Evolutionary conservation across 148 eudicot genomes (phyloP).

Genomic region (Agrostemma githago): DNA sequence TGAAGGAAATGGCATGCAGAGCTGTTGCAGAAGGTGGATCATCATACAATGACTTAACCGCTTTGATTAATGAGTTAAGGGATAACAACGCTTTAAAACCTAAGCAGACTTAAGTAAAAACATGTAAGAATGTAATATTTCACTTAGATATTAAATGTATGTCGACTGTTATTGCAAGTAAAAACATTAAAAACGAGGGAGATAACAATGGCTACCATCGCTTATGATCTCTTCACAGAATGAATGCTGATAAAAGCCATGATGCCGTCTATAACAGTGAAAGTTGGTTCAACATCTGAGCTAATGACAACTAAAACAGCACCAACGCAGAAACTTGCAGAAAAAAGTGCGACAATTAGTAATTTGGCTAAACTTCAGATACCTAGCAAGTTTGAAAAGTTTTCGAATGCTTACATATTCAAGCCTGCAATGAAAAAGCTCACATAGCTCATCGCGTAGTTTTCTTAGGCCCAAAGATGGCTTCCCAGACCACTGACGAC

Average conservation of each 20-base stretch:
- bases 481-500: conserved; percentile 74
- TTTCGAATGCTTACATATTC: conserved; percentile 21
- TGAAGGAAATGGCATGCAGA: conserved; percentile 32
- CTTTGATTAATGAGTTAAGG: conserved; percentile 8
- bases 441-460: conserved; percentile 25
- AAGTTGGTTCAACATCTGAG: not conserved
- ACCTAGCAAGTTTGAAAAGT: conserved; percentile 3
- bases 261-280: not conserved
- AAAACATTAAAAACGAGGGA: not conserved
- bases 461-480: conserved; percentile 61
- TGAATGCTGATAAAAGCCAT: not conserved
- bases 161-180: not conserved
- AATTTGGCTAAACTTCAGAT: not conserved
- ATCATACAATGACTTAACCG: conserved; percentile 3
- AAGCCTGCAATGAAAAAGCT: conserved; percentile 8
- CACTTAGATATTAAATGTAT: not conserved
- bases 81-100: not conserved
- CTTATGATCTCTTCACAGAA: not conserved
- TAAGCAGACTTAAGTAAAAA: not conserved
- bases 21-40: conserved; percentile 27
- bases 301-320: not conserved
- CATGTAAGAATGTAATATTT: not conserved
- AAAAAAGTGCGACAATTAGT: not conserved
- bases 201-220: not conserved
- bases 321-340: conserved; percentile 1